Evolutionary conservation across 805 yeast genomes (phyloP), one percentile per base, ranked within the genome.

Genomic region (Torulaspora gathmanii): DNA sequence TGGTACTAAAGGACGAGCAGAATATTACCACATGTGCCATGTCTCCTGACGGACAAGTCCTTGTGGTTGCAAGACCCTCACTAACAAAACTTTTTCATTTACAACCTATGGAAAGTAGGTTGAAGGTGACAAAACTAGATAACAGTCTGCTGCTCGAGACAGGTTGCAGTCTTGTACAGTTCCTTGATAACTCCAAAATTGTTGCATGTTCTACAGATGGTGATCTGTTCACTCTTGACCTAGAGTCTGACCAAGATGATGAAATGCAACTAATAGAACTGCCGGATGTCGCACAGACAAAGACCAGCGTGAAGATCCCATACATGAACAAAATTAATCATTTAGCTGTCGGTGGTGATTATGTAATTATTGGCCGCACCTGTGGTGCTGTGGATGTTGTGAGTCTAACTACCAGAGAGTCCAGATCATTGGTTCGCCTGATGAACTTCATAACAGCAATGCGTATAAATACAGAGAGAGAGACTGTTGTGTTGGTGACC

Each of bases 1-100:
- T 86, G 56, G 69, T 76, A 2, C 67, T 83, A 47, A 72, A 79
- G 37, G 93, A 83, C 51, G 95, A 86, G 26, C 96, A 88, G 51
- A 85, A 85, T 65, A 82, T 93, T 40, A 70, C 88, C 1, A 68
- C 75, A 28, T 87, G 84, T 47, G 72, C 79, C 8, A 61, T 90
- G 33, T 83, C 88, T 15, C 73, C 75, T 17, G 79, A 79, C 52
- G 90, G 86, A 2, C 69, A 77, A 27, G 70, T 79, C 22, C 65
- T 93, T 42, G 83, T 82, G 0, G 93, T 90, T 16, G 79, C 89
- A 5, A 80, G 95, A 35, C 68, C 80, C 35, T 70, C 80, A 11
- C 73, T 81, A 1, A 79, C 86, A 4, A 87, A 83, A 61, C 56
- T 90, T 1, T 91, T 88, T 60, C 71, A 70, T 48, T 69, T 91